Evolutionary conservation across 2,329 filamentous ascomycete genomes (phyloP).

Genomic region (Epichloe aotearoae): DNA sequence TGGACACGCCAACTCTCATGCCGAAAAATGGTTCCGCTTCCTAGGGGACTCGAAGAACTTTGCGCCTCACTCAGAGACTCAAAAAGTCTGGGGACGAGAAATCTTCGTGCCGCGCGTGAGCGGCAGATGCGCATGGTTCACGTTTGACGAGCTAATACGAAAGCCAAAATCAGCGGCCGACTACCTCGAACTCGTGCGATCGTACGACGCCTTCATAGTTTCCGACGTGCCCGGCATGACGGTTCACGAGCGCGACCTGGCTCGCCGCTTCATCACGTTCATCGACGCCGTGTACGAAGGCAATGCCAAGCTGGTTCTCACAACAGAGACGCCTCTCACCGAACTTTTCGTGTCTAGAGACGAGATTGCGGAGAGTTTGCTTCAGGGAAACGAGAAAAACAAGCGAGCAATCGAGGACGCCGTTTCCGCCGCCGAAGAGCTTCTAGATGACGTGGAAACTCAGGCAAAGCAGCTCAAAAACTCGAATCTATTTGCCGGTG

Average conservation of each 20-base stretch:
- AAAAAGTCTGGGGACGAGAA: constrained; percentile 84
- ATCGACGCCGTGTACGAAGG: constrained; percentile 92
- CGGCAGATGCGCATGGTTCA: constrained; percentile 80
- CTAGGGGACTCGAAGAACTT: constrained; percentile 73
- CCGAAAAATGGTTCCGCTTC: constrained; percentile 91
- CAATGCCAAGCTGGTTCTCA: constrained; percentile 89
- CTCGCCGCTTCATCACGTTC: constrained; percentile 90
- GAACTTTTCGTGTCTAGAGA: constrained; percentile 72
- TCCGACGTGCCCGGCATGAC: constrained; percentile 91
- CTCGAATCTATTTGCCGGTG: constrained; percentile 78
- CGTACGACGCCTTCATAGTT: constrained; percentile 85
- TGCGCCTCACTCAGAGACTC: constrained; percentile 60
- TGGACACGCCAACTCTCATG: constrained; percentile 61
- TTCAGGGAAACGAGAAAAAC: constrained; percentile 32
- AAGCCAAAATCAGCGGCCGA: constrained; percentile 83
- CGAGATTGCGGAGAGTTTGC: constrained; percentile 47
- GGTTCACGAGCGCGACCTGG: constrained; percentile 70
- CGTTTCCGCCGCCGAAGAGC: constrained; percentile 35
- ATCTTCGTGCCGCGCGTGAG: constrained; percentile 80
- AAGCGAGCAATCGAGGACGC: constrained; percentile 7
- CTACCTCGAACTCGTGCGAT: constrained; percentile 80
- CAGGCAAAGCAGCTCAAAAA: constrained; percentile 76
- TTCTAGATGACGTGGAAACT: constrained; percentile 83
- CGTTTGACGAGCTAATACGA: constrained; percentile 83
- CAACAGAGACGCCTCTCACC: constrained; percentile 69